phyloP scores from a whole-genome alignment of 1,284 basidiomycete genomes.

The Sporisorium reilianum region DNA sequence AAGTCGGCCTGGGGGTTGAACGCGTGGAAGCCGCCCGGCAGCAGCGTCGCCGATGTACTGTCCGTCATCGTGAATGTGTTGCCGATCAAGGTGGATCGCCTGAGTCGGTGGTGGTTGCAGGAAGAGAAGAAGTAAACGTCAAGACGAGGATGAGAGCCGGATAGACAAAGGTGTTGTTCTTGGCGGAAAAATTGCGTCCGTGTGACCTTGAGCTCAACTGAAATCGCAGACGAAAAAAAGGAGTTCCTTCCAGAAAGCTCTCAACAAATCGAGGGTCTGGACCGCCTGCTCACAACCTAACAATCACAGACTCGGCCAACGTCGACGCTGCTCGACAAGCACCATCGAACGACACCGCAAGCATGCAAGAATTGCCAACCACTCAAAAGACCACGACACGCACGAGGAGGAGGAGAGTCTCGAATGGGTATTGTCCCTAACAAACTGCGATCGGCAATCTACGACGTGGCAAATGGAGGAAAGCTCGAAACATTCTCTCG shows the following conservation, averaged over 20 bases:
- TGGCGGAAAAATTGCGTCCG: background rate
- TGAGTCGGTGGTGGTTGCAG: too few species aligned
- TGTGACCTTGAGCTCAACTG: background rate
- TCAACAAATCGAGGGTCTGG: background rate
- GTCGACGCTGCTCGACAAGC: background rate
- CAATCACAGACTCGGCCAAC: background rate
- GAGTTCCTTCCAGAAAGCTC: slow-evolving; percentile 34
- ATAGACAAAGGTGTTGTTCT: background rate
- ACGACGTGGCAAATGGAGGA: background rate
- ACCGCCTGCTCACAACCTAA: background rate
- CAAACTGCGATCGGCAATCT: background rate
- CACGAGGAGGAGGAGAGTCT: background rate
- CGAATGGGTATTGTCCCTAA: background rate
- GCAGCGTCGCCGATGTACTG: slow-evolving; percentile 5
- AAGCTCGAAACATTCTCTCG: slow-evolving; percentile 1
- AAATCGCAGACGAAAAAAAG: background rate
- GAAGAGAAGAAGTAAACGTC: background rate
- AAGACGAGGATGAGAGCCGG: background rate
- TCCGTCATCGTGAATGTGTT: slow-evolving; percentile 12
- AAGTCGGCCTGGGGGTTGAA: slow-evolving; percentile 59
- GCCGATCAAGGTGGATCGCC: too few species aligned
- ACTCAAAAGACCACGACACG: background rate
- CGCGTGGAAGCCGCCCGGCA: slow-evolving; percentile 50
- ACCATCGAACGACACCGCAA: background rate
- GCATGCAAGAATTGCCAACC: background rate